These are phyloP conservation scores for Phoma sp. DNA, from an alignment of 2,329 filamentous ascomycete genomes.

Conservation along the genomic window DNA sequence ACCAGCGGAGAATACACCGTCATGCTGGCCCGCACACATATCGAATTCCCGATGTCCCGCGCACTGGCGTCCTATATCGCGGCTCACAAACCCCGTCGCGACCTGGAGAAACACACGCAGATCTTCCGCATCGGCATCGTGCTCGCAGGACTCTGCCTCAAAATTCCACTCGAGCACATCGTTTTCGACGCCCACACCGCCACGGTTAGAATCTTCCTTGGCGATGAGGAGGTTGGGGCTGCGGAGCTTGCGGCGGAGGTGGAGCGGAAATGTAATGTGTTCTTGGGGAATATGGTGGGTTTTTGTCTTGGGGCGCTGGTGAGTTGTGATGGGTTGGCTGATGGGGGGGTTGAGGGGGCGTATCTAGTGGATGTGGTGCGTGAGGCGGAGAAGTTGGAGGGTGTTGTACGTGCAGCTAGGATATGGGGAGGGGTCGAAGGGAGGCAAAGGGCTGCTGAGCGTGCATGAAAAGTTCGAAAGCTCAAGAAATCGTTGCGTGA, in stretches of 20 bases:
- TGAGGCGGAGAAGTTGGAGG: conserved; percentile 29
- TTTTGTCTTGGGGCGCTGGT: conserved; percentile 21
- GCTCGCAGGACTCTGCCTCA: conserved; percentile 31
- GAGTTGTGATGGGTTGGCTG: conserved; percentile 5
- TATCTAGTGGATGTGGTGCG: conserved; percentile 32
- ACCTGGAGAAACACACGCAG: conserved; percentile 30
- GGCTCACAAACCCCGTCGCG: conserved; percentile 11
- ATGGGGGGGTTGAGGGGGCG: not conserved
- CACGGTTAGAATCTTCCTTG: conserved; percentile 22
- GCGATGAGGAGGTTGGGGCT: conserved; percentile 25
- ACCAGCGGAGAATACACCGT: conserved; percentile 22
- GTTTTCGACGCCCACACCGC: conserved; percentile 17
- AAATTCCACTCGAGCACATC: conserved; percentile 24
- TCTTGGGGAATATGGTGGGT: conserved; percentile 34
- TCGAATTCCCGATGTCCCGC: conserved; percentile 19
- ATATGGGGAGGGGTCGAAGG: not conserved
- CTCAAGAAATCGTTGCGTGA: no score
- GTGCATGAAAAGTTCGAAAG: no score
- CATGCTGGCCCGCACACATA: conserved; percentile 31
- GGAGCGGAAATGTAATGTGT: conserved; percentile 25
- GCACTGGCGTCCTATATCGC: conserved; percentile 22
- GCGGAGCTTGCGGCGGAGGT: conserved; percentile 32
- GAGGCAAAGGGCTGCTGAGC: not conserved
- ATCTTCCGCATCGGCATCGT: conserved; percentile 39
- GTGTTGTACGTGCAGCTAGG: conserved; percentile 8